Evolutionary conservation across 805 yeast genomes (phyloP), one percentile per base, ranked within the genome.

Genomic region (Kluyveromyces siamensis): DNA sequence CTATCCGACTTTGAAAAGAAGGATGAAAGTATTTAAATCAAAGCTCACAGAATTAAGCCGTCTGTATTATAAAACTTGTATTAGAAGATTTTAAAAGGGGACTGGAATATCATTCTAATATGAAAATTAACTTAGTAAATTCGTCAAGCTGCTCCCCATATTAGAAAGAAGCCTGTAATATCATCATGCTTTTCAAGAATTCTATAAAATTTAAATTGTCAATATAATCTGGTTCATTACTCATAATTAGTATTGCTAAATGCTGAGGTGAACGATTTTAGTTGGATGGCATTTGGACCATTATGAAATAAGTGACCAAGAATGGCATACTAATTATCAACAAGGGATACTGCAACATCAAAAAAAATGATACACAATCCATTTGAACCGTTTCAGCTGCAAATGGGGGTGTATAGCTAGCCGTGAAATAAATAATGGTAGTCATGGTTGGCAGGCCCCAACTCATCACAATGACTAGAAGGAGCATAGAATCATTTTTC

Each of bases 381-480:
- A 91, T 81, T 64, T 89, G 77, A 6, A 62, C 50, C 42, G 72
- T 71, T 8, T 68, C 71, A n/a, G 48, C 48, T 10, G 67, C 67
- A 18, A 69, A 72, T 2, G 81, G 80, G n/a, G 91, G 93, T 1
- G 90, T 81, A 65, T 80, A 85, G 61, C 87, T 81, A 3, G 96
- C 93, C 1, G 97, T 89, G 49, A 91, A 72, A 63, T 90, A 93
- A 41, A 91, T 83, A 57, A 89, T 75, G 0, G 93, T 78, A 0
- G 98, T 93, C 45, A 96, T 96, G 44, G 88, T 83, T 0, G 99
- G 98, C 30, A 89, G 70, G 0, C 89, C 89, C 68, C 85, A 85
- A 40, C 80, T 79, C 38, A 90, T 72, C 8, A 83, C 83, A 51
- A 86, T 78, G 9, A 90, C 85, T 58, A 93, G 87, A 27, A 84